Percentiles rank a stretch among this genome's conserved stretches.
These are phyloP conservation scores for Colletotrichum musae DNA, from an alignment of 2,329 filamentous ascomycete species.

Conservation along the genomic window DNA sequence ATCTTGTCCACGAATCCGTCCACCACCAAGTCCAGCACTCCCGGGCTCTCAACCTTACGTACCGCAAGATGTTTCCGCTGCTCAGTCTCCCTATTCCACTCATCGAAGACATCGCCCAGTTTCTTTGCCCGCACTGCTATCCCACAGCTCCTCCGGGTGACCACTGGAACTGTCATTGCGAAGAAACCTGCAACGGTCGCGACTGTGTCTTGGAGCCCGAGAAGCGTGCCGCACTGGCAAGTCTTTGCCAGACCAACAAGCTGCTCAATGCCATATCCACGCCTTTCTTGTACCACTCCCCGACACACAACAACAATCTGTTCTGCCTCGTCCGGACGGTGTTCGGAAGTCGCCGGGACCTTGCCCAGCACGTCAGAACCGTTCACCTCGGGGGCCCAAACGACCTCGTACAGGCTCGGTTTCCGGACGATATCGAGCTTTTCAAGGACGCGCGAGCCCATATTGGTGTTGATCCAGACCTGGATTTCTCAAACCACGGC, in stretches of 20 bases:
- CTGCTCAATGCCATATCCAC: not conserved
- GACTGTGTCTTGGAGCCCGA: not conserved
- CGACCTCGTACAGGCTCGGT: not conserved
- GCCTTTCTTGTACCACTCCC: not conserved
- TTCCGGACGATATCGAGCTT: not conserved
- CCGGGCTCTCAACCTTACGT: not conserved
- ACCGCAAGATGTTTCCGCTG: not conserved
- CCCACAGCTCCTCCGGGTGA: not conserved
- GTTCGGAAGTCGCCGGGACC: not conserved
- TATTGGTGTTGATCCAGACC: not conserved
- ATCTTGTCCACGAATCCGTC: not conserved
- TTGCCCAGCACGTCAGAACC: slow-evolving; percentile 1
- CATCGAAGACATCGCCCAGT: not conserved
- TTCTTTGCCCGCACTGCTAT: not conserved
- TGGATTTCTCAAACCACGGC: not conserved
- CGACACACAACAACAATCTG: not conserved
- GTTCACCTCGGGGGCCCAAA: not conserved
- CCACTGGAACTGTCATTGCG: slow-evolving; percentile 4
- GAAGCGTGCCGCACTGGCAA: not conserved
- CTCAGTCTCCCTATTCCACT: not conserved
- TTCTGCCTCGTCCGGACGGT: not conserved
- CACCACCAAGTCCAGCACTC: not conserved
- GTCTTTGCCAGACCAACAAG: not conserved
- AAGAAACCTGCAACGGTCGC: not conserved
- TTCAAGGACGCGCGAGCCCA: not conserved